These are phyloP conservation scores for Pascua guehoae DNA, from an alignment of 1,284 basidiomycete genomes.

Conservation along the genomic window DNA sequence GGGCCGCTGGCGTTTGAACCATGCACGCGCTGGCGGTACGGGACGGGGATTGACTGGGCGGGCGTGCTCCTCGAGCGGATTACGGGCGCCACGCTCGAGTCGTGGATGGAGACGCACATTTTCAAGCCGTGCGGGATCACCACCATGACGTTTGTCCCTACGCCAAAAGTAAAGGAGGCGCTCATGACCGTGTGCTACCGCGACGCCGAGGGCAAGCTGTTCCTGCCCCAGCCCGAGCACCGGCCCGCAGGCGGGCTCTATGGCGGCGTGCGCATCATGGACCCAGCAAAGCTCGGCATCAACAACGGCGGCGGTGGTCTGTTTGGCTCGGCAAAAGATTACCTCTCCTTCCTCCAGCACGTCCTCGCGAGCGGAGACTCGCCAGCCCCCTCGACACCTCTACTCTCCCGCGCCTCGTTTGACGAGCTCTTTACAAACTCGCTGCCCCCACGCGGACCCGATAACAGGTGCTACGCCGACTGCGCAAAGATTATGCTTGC, in stretches of 20 bases:
- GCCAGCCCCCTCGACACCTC: slow-evolving; percentile 7
- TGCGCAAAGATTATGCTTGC: slow-evolving; percentile 8
- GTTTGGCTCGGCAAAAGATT: slow-evolving; percentile 15
- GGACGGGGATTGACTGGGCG: slow-evolving; percentile 14
- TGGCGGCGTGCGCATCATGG: neutral
- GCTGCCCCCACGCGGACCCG: slow-evolving; percentile 12
- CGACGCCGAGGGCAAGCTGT: neutral
- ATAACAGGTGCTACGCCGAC: slow-evolving; percentile 12
- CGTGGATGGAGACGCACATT: slow-evolving; percentile 31
- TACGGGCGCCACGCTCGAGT: slow-evolving; percentile 5
- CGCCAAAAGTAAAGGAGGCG: slow-evolving; percentile 16
- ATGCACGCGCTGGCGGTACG: slow-evolving; percentile 17
- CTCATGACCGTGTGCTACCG: slow-evolving; percentile 11
- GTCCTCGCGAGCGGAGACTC: slow-evolving; percentile 12
- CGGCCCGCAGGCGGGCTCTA: neutral
- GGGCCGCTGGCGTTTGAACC: slow-evolving; percentile 25
- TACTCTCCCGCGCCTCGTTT: slow-evolving; percentile 22
- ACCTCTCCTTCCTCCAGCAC: slow-evolving; percentile 17
- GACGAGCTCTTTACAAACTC: slow-evolving; percentile 25
- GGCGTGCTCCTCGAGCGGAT: slow-evolving; percentile 20
- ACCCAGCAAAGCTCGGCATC: neutral
- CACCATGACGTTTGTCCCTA: slow-evolving; percentile 30
- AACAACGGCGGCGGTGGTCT: slow-evolving; percentile 21
- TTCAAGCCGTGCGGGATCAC: slow-evolving; percentile 35
- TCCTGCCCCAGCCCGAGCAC: neutral